A percentile compares a stretch with the other conserved stretches of the same genome.
Evolutionary conservation across 768 basidiomycete species (phyloP).

Genomic region (Phaeotremella fagi): DNA sequence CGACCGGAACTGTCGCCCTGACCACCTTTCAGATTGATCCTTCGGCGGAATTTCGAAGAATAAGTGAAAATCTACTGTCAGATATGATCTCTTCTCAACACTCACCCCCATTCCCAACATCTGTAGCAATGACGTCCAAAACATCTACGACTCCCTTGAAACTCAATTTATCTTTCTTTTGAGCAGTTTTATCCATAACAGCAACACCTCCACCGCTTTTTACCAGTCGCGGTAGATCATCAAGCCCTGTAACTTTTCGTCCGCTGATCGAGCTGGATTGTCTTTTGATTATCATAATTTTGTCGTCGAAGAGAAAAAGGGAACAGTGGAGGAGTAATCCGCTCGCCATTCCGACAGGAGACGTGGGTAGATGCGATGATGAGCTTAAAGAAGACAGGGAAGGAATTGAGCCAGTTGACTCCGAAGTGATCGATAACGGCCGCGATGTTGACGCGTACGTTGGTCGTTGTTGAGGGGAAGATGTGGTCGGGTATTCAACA

Average conservation of each 20-base stretch:
- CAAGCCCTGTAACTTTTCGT: conserved; percentile 52
- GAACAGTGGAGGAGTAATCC: conserved; percentile 64
- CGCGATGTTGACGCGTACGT: conserved; percentile 11
- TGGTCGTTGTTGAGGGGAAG: conserved; percentile 8
- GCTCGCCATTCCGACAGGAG: conserved; percentile 5
- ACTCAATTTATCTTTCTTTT: conserved; percentile 68
- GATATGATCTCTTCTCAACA: neutral
- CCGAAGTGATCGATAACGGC: conserved; percentile 48
- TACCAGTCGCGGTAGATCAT: conserved; percentile 57
- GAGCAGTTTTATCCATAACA: conserved; percentile 59
- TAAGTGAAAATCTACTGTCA: conserved; percentile 67
- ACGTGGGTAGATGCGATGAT: conserved; percentile 3
- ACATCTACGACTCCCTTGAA: conserved; percentile 83
- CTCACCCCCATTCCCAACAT: conserved; percentile 71
- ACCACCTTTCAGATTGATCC: conserved; percentile 82
- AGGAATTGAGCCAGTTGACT: conserved; percentile 52
- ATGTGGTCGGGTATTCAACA: conserved; percentile 16
- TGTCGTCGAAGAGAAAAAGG: conserved; percentile 90
- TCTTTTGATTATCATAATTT: conserved; percentile 83
- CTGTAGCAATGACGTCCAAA: conserved; percentile 74
- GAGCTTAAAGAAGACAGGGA: conserved; percentile 26
- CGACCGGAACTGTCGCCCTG: conserved; percentile 75
- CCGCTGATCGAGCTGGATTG: conserved; percentile 49
- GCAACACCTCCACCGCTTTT: conserved; percentile 61
- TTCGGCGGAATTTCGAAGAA: conserved; percentile 76